Evolutionary conservation across 331 rosid species (phyloP), one percentile per base, ranked within the genome.

Genomic region (Quercus lobata): DNA sequence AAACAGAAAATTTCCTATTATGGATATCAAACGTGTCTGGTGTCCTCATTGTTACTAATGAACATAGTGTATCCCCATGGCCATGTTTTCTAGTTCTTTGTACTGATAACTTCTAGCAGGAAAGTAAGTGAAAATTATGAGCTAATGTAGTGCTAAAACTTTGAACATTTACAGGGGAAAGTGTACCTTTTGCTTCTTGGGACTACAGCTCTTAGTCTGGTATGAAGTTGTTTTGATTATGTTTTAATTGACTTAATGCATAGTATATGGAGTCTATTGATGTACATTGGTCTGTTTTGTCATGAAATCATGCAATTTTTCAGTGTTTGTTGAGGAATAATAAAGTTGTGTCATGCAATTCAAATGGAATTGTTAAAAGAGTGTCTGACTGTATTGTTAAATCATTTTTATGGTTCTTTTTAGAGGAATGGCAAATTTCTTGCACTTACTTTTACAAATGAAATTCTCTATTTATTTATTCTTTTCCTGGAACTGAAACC

Each of bases 171-270:
- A 84, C 90, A 95, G 97, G 99, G 99, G 54, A 95, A 95, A 81
- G 80, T 95, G 85, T 95, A 95, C 81, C 83, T 95, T 18, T 79
- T 95, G 90, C 96, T 93, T 76, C 96, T 95, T 61, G 96, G 99
- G 80, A 91, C 98, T 70, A 95, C 99, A 29, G 98, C 99, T 58
- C 96, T 95, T 77, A 95, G 96, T 89, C 91, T 95, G 98, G 98
- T 93, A 82, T 60, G 90, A 32, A 29, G 44, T 65, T 75, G 71
- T 77, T 22, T 56, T 72, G n/a, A 76, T 66, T 61, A 63, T 69
- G 11, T 68, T 69, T 58, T 49, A 15, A 52, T n/a, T 71, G 41
- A 71, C 25, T 15, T 53, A 52, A 25, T 35, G 12, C 52, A 35
- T 68, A 10, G 53, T 68, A 34, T 18, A 30, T 65, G 53, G 14